Evolutionary conservation across 306 rosid genomes (phyloP).

Genomic region (Inga oerstediana): DNA sequence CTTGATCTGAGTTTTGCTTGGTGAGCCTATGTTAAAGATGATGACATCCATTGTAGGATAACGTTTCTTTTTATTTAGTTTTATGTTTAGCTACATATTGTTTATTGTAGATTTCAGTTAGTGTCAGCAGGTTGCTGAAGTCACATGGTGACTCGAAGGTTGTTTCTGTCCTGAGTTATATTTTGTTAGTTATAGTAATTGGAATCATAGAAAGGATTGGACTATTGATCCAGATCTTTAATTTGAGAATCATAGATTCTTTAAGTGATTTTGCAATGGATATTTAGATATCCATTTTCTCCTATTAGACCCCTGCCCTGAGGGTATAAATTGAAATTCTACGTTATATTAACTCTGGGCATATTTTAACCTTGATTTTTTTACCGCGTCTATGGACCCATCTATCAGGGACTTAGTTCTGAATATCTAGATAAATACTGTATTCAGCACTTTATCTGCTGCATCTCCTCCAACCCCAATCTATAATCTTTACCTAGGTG

Average conservation of each 20-base stretch:
- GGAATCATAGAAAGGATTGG: slow-evolving; percentile 14
- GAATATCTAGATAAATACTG: background rate
- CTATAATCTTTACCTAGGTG: background rate
- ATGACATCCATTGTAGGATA: slow-evolving; percentile 36
- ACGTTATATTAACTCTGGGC: background rate
- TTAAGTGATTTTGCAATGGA: slow-evolving; percentile 1
- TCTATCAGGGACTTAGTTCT: background rate
- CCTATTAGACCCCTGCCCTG: background rate
- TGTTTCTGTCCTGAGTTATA: slow-evolving; percentile 15
- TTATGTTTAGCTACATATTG: slow-evolving; percentile 30
- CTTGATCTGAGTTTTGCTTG: slow-evolving; percentile 40
- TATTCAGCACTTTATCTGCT: background rate
- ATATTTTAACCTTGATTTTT: background rate
- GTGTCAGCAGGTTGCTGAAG: slow-evolving; percentile 26
- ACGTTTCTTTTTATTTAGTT: slow-evolving; percentile 40
- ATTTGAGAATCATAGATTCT: background rate
- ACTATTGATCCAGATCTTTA: background rate
- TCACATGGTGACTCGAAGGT: background rate
- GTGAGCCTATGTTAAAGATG: slow-evolving; percentile 41
- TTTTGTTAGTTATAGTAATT: slow-evolving; percentile 5
- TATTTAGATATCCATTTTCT: background rate
- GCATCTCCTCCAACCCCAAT: background rate
- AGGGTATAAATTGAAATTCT: background rate
- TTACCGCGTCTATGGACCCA: background rate
- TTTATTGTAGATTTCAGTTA: slow-evolving; percentile 17